Conservation (phyloP, 306 rosid species). For the Canavalia gladiata region DNA sequence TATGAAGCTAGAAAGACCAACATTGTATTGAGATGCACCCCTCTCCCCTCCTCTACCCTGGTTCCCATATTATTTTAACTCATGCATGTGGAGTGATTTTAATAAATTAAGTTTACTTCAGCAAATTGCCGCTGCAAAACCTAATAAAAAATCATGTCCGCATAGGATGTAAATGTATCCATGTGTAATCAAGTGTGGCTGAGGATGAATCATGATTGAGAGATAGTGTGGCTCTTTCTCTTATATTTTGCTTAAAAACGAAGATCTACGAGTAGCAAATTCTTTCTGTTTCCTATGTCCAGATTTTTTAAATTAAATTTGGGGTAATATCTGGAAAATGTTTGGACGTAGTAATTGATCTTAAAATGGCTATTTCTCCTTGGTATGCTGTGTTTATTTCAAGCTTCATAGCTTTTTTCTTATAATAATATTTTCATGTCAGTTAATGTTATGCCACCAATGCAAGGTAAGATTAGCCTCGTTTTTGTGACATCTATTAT, state of each 20-base stretch:
- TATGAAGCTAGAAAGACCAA: background rate
- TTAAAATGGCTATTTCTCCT: background rate
- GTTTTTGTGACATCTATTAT: background rate
- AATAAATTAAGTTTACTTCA: background rate
- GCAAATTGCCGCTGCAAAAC: background rate
- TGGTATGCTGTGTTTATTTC: background rate
- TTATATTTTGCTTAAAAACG: background rate
- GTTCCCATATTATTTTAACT: background rate
- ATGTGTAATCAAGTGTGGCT: background rate
- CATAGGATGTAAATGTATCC: background rate
- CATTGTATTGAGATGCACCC: background rate
- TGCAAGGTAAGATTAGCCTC: background rate
- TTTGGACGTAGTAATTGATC: background rate
- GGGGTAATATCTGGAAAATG: background rate
- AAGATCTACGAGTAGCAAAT: background rate
- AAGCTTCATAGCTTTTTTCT: conserved; percentile 2
- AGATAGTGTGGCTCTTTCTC: background rate
- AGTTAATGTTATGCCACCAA: background rate
- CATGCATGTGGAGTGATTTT: background rate
- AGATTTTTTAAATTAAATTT: background rate
- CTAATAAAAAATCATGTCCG: background rate
- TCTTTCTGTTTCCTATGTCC: background rate
- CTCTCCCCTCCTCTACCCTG: background rate
- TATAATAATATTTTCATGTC: background rate
- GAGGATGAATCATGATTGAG: background rate